phyloP scores from a whole-genome alignment of 768 basidiomycete species.

The Daedalea quercina region DNA sequence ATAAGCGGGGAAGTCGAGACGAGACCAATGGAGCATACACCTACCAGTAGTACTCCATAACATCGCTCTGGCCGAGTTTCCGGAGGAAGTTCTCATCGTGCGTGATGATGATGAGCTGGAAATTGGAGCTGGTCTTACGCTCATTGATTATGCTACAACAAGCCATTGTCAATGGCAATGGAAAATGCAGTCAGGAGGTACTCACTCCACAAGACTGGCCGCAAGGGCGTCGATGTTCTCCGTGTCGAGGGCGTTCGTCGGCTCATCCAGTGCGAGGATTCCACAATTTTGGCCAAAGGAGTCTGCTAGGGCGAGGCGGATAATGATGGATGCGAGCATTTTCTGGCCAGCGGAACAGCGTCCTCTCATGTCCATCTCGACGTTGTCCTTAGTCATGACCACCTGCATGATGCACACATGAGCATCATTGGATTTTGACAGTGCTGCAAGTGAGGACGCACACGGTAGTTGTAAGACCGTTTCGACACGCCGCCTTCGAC shows the following conservation, averaged over 20 bases:
- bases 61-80: conserved; percentile 82
- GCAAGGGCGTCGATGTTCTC: conserved; percentile 97
- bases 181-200: conserved; percentile 12
- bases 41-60: conserved; percentile 95
- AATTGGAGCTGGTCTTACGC: conserved; percentile 81
- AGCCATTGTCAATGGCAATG: not conserved
- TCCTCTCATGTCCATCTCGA: conserved; percentile 99
- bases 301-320: conserved; percentile 93
- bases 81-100: conserved; percentile 94
- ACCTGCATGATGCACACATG: conserved; percentile 44
- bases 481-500: conserved; percentile 86
- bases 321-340: conserved; percentile 97
- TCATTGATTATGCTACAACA: conserved; percentile 82
- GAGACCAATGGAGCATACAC: conserved; percentile 13
- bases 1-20: conserved; percentile 1
- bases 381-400: conserved; percentile 98
- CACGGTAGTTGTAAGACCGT: conserved; percentile 95
- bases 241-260: conserved; percentile 92
- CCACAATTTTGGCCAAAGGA: conserved; percentile 98
- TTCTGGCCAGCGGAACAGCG: conserved; percentile 98
- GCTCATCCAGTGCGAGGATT: conserved; percentile 95
- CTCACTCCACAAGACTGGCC: conserved; percentile 85
- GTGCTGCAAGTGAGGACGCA: conserved; percentile 28
- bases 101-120: conserved; percentile 95
- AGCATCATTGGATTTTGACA: too few species aligned